Base-by-base conservation (phyloP, 495 filamentous ascomycete genomes). In the Antarctomyces pellizariae region DNA sequence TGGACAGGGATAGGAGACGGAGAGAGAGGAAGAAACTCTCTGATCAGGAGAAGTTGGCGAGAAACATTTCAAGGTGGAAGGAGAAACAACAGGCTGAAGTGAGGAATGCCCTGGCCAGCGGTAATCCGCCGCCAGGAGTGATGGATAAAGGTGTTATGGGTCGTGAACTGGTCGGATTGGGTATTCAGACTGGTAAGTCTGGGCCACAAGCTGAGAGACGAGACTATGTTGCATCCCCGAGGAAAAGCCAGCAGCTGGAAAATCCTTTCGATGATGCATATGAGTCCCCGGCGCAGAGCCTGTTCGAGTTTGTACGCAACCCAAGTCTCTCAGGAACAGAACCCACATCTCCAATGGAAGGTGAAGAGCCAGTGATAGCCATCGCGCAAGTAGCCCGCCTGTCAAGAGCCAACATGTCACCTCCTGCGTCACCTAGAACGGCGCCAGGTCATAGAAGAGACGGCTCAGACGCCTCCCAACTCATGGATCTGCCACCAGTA, bases 1-100 rank as follows among this genome's bases (percentile, higher is more conserved):
- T 93, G 59, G 82, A 93, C 31, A 53, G 82, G 29, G 82, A 93
- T 43, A 56, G 72, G 33, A 64, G 78, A 32, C 59, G 82, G 16
- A 62, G 58, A 32, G 76, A 90, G 31, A 68, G 62, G 42, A 79
- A 77, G 50, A 58, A 57, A 26, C 55, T 69, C 29, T 57, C 62
- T 22, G 74, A 89, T 13, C 66, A 71, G 31, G 73, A 83, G 35
- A 70, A 54, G 32, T 44, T 75, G 13, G 62, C 75, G 31, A 61
- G 68, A 33, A 69, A 60, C 29, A 51, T 91, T 22, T 62, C 73
- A 31, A 57, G 68, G 22, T 62, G 59, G 28, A 66, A 67, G 20
- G 75, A 80, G 41, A 71, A 70, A 31, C 75, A 83, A 35, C 53
- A 34, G 5, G 42, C 41, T 6, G 49, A 51, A 18, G 32, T 31